Base-by-base conservation (phyloP, 805 yeast genomes). In the Candida verbasci region DNA sequence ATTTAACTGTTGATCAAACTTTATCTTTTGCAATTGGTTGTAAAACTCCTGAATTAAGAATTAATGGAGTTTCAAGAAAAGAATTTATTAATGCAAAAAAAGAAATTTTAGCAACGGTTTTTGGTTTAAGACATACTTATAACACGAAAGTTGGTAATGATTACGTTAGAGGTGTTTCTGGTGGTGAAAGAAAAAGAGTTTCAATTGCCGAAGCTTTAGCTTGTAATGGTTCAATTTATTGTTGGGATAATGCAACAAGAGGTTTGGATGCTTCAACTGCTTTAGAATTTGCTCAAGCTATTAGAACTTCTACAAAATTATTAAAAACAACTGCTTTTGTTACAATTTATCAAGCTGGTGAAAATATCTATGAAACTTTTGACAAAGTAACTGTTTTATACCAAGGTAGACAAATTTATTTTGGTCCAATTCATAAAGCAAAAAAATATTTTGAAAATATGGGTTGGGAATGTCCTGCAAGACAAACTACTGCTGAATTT, bases 121-220 rank as follows among this genome's bases (percentile, higher is more conserved):
- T 56, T 35, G 62, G 62, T 9, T 48, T 57, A 37, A 46, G 59
- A 31, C 61, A 57, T 39, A 50, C 59, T 6, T 55, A 45, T 40
- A 39, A 49, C 37, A 56, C 62, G 9, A 55, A 57, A 38, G 62
- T 57, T 17, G 62, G 62, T 21, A 53, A 57, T 41, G 62, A 57
- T 38, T 56, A 45, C 31, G 48, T 80, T 15, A 68, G 84, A 58
- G 86, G 86, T 58, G 76, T 80, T 34, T 80, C 86, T 28, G 86
- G 86, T 51, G 86, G 86, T 60, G 83, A 80, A 60, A 65, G 86
- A 49, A 80, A 80, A 60, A 74, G 86, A 62, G 85, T 80, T 25
- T 78, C 85, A 5, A 72, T 80, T 47, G 84, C 82, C 6, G 86
- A 80, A 57, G 82, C 78, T 2, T 69, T 74, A 52, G 71, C 75